Conservation (phyloP, 441 rosid genomes). For the Metrosideros polymorpha region DNA sequence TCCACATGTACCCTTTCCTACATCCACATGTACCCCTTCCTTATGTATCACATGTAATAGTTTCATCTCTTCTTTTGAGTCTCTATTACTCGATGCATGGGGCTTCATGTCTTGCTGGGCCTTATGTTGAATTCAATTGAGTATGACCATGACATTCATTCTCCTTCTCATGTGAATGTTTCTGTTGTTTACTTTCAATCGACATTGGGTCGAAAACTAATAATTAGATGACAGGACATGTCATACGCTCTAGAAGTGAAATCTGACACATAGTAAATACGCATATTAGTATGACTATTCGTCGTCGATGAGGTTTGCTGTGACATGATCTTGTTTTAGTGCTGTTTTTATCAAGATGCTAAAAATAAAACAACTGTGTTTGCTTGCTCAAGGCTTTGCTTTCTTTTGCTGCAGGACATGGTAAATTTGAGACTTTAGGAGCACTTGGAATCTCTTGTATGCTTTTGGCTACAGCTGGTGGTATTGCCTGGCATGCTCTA, state of each 20-base stretch:
- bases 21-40: neutral
- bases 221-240: neutral
- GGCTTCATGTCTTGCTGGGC: neutral
- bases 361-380: neutral
- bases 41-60: neutral
- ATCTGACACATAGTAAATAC: neutral
- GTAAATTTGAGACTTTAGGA: slow-evolving; percentile 89
- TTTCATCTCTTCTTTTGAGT: neutral
- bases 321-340: neutral
- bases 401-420: slow-evolving; percentile 51
- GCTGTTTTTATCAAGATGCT: neutral
- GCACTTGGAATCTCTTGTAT: slow-evolving; percentile 88
- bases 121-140: neutral
- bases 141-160: neutral
- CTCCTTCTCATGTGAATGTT: neutral
- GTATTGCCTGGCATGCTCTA: slow-evolving; percentile 87
- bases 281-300: neutral
- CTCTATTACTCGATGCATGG: neutral
- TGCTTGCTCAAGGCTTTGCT: neutral
- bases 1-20: neutral
- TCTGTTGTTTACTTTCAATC: neutral
- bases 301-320: neutral
- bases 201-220: neutral
- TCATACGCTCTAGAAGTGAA: neutral
- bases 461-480: slow-evolving; percentile 87